Evolutionary conservation across 805 yeast species (phyloP).

Genomic region (Ogataea naganishii): DNA sequence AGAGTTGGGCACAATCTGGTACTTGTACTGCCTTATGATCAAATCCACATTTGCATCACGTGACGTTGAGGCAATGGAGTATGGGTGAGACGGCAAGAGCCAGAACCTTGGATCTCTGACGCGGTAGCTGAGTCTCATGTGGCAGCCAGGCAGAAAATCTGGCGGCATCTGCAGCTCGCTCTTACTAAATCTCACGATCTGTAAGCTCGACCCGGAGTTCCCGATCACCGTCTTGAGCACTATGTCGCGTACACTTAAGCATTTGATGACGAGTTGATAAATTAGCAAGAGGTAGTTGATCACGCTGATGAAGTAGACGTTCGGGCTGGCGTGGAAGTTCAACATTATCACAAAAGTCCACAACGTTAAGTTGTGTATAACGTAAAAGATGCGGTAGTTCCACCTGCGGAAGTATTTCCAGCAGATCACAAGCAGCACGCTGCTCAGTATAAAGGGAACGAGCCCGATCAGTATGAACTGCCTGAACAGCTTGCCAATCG

Average conservation of each 20-base stretch:
- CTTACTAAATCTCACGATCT: conserved; percentile 13
- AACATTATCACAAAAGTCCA: conserved; percentile 35
- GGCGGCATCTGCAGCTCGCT: conserved; percentile 2
- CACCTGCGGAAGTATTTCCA: conserved; percentile 39
- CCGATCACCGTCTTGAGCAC: conserved; percentile 12
- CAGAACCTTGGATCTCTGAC: conserved; percentile 32
- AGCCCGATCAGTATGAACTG: conserved; percentile 46
- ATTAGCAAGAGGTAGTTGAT: conserved; percentile 22
- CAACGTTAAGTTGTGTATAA: conserved; percentile 45
- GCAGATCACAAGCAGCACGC: conserved; percentile 35
- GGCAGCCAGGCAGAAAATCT: conserved; percentile 44
- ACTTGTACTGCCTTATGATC: conserved; percentile 35
- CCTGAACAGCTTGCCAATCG: conserved; percentile 25
- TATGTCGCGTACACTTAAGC: conserved; percentile 13
- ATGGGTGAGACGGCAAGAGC: conserved; percentile 61
- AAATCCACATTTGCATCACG: conserved; percentile 31
- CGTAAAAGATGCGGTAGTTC: conserved; percentile 45
- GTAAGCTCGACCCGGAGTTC: conserved; percentile 14
- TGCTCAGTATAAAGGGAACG: conserved; percentile 26
- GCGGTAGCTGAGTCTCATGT: conserved; percentile 38
- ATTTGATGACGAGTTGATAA: conserved; percentile 29
- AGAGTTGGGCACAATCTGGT: conserved; percentile 22
- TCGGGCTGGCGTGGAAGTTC: conserved; percentile 64
- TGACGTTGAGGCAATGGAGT: conserved; percentile 42
- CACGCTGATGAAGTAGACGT: conserved; percentile 32